phyloP scores from a whole-genome alignment of 2,329 filamentous ascomycete genomes.

The Herpotrichia juniperi region DNA sequence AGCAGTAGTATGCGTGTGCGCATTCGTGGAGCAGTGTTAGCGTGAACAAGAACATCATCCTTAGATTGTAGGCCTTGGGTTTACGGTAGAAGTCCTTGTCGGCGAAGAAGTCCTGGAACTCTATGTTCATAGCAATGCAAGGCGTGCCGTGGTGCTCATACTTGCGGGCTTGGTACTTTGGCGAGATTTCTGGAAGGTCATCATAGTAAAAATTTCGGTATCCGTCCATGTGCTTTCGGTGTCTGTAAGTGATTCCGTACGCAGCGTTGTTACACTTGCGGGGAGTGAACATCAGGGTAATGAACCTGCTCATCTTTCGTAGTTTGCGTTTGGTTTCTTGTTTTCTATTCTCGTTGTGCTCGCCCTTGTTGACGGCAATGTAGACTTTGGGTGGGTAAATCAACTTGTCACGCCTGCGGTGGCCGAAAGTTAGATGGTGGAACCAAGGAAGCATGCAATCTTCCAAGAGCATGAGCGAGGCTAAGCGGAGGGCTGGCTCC shows the following conservation, averaged over 20 bases:
- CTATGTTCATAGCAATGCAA: conserved; percentile 12
- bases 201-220: conserved; percentile 4
- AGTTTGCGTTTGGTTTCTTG: conserved; percentile 15
- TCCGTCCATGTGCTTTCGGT: conserved; percentile 3
- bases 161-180: not conserved
- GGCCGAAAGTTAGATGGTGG: conserved; percentile 21
- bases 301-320: conserved; percentile 10
- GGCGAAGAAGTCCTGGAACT: conserved; percentile 19
- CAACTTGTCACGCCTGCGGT: not conserved
- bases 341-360: conserved; percentile 2
- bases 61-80: conserved; percentile 1
- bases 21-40: conserved; percentile 24
- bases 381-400: not conserved
- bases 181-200: conserved; percentile 9
- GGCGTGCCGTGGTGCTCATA: conserved; percentile 4
- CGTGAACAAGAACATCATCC: conserved; percentile 20
- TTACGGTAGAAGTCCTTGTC: not conserved
- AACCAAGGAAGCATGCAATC: conserved; percentile 23
- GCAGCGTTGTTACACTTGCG: not conserved
- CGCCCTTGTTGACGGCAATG: conserved; percentile 8
- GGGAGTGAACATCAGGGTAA: conserved; percentile 21
- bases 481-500: conserved; percentile 18
- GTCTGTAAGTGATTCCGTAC: conserved; percentile 11
- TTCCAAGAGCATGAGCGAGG: conserved; percentile 20
- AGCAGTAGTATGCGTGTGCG: conserved; percentile 24